Conservation (phyloP, 139 green algal genomes). For the Volvox reticuliferus region DNA sequence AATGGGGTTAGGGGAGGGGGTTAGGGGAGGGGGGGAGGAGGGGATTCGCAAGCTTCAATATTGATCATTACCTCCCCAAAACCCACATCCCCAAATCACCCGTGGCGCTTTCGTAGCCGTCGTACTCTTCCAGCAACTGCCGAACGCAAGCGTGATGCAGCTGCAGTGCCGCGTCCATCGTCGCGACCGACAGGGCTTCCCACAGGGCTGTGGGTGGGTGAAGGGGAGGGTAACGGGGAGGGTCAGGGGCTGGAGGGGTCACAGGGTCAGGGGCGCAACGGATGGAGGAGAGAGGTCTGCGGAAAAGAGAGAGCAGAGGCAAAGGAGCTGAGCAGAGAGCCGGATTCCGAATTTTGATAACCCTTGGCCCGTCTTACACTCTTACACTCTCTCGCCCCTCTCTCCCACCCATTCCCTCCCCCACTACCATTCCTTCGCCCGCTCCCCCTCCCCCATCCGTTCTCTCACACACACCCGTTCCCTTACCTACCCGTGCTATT, state of each 20-base stretch:
- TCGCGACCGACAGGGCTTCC: conserved; percentile 14
- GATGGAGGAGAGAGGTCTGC: not conserved
- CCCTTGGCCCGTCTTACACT: no score
- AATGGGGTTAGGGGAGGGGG: not conserved
- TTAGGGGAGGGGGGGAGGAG: not conserved
- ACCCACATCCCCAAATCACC: not conserved
- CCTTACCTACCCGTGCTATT: conserved; percentile 4
- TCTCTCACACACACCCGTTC: not conserved
- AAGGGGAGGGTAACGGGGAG: not conserved
- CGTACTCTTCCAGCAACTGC: conserved; percentile 9
- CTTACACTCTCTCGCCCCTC: no score
- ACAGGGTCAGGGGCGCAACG: not conserved
- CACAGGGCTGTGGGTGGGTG: conserved; percentile 14
- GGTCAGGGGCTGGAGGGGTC: not conserved
- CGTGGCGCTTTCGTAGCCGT: conserved; percentile 37
- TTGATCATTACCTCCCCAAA: not conserved
- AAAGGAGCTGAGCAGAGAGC: not conserved
- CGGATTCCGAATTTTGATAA: no score
- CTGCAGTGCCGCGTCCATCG: conserved; percentile 34
- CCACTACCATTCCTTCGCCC: not conserved
- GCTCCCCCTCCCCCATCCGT: not conserved
- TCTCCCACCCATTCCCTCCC: no score
- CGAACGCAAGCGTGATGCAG: conserved; percentile 42
- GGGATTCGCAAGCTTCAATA: not conserved
- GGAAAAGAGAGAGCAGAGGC: not conserved